These are phyloP conservation scores for Mucor velutinosus DNA, from an alignment of 371 early-diverging fungal species.

Conservation along the genomic window DNA sequence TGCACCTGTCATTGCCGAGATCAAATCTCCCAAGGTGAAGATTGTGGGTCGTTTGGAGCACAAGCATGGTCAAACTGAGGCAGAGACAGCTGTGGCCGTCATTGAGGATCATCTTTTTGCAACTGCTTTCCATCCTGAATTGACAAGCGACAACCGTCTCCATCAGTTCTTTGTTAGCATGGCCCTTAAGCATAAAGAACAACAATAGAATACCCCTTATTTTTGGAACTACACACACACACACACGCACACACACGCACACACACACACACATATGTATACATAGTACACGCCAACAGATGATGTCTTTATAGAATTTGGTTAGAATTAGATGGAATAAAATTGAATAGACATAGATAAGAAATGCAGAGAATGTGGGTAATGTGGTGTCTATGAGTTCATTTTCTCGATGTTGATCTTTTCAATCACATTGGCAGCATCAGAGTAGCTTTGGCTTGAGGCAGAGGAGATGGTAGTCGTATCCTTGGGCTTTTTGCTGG, in stretches of 20 bases:
- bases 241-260: neutral
- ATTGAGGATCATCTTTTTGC: slow-evolving; percentile 85
- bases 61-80: slow-evolving; percentile 50
- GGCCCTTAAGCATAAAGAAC: slow-evolving; percentile 31
- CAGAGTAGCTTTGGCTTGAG: slow-evolving; percentile 35
- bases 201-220: neutral
- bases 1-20: slow-evolving; percentile 85
- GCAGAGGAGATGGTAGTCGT: slow-evolving; percentile 20
- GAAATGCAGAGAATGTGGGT: neutral
- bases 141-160: slow-evolving; percentile 83
- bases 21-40: slow-evolving; percentile 69
- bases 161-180: slow-evolving; percentile 82
- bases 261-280: neutral
- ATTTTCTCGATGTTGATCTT: slow-evolving; percentile 18
- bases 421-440: slow-evolving; percentile 30
- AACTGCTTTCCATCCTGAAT: slow-evolving; percentile 95
- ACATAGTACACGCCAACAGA: neutral
- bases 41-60: slow-evolving; percentile 63
- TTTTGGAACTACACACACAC: neutral
- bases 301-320: neutral
- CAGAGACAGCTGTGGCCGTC: slow-evolving; percentile 84
- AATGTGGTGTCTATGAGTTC: neutral
- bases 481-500: slow-evolving; percentile 13
- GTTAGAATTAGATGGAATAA: neutral
- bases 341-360: neutral